Conservation (phyloP, 176 grass and related monocot genomes). For the Puya raimondii region DNA sequence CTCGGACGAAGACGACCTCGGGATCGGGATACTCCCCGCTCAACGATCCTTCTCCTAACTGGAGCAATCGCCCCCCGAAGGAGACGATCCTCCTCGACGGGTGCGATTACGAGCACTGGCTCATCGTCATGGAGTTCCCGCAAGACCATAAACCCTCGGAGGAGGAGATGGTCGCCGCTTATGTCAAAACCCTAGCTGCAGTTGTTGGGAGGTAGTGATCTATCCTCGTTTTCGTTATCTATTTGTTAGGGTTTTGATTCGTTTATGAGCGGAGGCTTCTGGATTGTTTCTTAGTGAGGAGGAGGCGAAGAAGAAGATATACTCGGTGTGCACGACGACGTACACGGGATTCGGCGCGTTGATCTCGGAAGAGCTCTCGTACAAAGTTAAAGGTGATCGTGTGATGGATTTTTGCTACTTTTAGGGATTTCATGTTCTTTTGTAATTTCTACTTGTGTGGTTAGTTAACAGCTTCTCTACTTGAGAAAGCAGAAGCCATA, state of each 20-base stretch:
- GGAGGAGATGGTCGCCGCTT: constrained; percentile 74
- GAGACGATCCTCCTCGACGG: constrained; percentile 94
- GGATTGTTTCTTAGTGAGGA: constrained; percentile 53
- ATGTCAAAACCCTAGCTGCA: constrained; percentile 63
- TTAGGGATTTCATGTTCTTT: not conserved
- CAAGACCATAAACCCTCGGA: constrained; percentile 50
- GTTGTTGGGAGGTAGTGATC: constrained; percentile 63
- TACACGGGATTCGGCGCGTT: constrained; percentile 77
- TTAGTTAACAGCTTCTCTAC: no score
- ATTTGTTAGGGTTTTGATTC: not conserved
- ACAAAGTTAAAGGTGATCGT: constrained; percentile 95
- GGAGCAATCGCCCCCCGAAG: constrained; percentile 88
- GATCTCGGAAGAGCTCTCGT: constrained; percentile 88
- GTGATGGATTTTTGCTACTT: constrained; percentile 14
- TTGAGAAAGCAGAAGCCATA: no score
- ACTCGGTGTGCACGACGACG: constrained; percentile 84
- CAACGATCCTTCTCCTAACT: constrained; percentile 83
- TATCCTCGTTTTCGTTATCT: not conserved
- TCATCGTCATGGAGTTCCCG: constrained; percentile 88
- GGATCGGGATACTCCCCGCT: constrained; percentile 58
- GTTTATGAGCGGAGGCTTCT: constrained; percentile 7
- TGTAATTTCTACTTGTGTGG: no score
- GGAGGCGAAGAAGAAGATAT: constrained; percentile 93
- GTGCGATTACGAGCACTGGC: constrained; percentile 97
- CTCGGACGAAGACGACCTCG: constrained; percentile 38